Base-by-base conservation (phyloP, 805 yeast species). In the Candida incommunis region DNA sequence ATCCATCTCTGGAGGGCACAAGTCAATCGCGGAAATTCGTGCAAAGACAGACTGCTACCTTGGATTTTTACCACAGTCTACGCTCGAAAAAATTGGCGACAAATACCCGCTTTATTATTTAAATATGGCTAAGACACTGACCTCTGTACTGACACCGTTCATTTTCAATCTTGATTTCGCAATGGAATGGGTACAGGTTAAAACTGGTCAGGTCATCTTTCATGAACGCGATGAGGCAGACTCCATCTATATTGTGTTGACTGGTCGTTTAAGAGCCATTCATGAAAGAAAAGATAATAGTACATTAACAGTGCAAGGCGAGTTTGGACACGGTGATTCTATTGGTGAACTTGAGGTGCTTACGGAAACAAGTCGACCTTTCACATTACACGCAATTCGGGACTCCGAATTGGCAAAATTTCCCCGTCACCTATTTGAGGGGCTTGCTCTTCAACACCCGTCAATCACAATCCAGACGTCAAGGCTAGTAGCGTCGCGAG, bases 281-380 rank as follows among this genome's bases (percentile, higher is more conserved):
- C 37, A 43, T 3, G 57, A 56, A 13, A 47, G 42, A 11, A 43
- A 42, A 9, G 50, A 46, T 16, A 46, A 45, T 22, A 37, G 41
- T 4, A 42, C 45, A 3, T 47, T 50, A 18, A 46, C 40, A 23
- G 48, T 41, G 9, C 45, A 42, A 15, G 83, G 82, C 2, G 98
- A 90, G 58, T 80, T 77, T 55, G 95, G 96, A 1, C 95, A 87
- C 60, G 96, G 96, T 4, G 94, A 86, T 54, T 82, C 95, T 35
- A 74, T 92, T 48, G 98, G 97, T 2, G 97, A 90, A 62, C 81
- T 92, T 5, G 98, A 90, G 60, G 96, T 90, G 2, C 68, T 90
- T 49, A 86, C 94, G 0, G 86, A 86, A 11, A 72, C 81, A 9
- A 71, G 78, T 46, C 72, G 94, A 58, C 71, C 76, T 2, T 71